phyloP scores from a whole-genome alignment of 257 asterid species.

The Rhazya stricta region DNA sequence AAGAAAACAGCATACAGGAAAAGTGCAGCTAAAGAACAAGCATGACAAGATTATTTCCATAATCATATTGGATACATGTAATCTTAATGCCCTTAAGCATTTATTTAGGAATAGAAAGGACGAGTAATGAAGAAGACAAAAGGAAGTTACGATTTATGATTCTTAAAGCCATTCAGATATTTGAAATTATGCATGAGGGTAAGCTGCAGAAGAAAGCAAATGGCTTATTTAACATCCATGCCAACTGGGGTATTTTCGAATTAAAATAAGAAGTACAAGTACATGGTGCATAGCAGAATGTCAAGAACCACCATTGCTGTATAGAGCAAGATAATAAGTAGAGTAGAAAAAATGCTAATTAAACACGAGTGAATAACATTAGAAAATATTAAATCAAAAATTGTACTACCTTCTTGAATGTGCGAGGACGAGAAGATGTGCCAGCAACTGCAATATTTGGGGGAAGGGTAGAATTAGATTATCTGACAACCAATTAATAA shows the following conservation, averaged over 20 bases:
- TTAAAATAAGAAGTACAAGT: neutral
- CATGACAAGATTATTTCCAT: neutral
- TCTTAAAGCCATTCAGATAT: neutral
- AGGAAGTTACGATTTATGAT: neutral
- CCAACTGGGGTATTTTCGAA: neutral
- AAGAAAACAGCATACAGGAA: neutral
- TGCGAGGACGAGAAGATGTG: slow-evolving; percentile 81
- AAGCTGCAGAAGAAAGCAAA: neutral
- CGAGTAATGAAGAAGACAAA: neutral
- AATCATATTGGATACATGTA: neutral
- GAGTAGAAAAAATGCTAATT: too few species aligned
- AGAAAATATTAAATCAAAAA: neutral
- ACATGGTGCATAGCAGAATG: neutral
- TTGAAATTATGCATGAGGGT: neutral
- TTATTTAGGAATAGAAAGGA: neutral
- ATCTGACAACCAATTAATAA: neutral
- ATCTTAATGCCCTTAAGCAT: neutral
- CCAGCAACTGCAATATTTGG: slow-evolving; percentile 64
- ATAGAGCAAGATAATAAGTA: neutral
- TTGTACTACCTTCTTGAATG: slow-evolving; percentile 58
- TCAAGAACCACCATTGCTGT: too few species aligned
- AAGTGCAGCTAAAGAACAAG: neutral
- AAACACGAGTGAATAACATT: neutral
- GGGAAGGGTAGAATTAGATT: neutral
- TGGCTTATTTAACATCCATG: neutral